Base-by-base conservation (phyloP, 2,329 filamentous ascomycete genomes). In the Penicillium sp. region DNA sequence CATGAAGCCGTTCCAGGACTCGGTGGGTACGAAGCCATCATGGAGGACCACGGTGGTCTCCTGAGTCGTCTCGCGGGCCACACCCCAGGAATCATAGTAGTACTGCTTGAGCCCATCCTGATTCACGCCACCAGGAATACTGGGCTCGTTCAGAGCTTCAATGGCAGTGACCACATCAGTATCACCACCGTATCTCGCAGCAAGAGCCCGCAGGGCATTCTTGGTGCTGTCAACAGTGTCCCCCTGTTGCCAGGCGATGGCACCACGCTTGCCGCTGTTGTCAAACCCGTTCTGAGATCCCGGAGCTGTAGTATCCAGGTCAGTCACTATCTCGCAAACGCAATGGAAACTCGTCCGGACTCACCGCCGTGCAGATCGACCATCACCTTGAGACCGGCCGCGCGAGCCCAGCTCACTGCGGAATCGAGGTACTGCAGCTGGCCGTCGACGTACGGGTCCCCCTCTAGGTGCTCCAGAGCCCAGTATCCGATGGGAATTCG, bases 251-350 rank as follows among this genome's bases (percentile, higher is more conserved):
- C 79, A 81, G 46, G 73, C 25, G 52, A 78, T 71, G 26, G 74
- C 55, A 10, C 73, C 77, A 59, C 69, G 77, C 48, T 77, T 79
- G 49, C 87, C 87, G 57, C 83, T 86, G 75, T 89, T 89, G 74
- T 89, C 87, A 70, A 89, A 89, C 3, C 87, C 87, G 63, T 89
- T 89, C 68, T 89, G 87, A 6, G 85, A 87, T 6, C 82, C 82
- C 19, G 85, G 84, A 35, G 85, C 85, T 79, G 63, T 33, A 54
- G 11, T 7, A 14, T 49, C 13, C 16, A 30, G 46, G 55, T 63
- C 42, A 70, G 58, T 30, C 0, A 22, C 8, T 54, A 7, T 11
- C 14, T 26, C 46, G 16, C 16, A 26, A 26, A 28, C 5, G n/a
- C 1, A 56, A 55, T 25, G 33, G 22, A n/a, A 16, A 25, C 10